Evolutionary conservation across 371 early-diverging fungal species (phyloP).

Genomic region (Parasitella parasitica): DNA sequence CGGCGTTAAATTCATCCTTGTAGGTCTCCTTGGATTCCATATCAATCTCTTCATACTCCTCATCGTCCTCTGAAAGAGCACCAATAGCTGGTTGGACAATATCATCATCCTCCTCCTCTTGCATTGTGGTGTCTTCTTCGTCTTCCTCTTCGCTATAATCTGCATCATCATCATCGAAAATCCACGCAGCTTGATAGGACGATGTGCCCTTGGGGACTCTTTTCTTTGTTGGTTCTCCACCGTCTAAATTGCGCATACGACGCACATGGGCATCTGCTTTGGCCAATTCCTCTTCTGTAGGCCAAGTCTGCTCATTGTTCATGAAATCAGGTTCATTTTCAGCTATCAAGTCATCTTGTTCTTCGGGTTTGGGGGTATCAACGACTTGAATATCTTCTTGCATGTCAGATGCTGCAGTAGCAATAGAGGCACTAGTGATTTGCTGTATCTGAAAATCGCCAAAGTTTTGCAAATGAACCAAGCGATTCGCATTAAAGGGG

Average conservation of each 20-base stretch:
- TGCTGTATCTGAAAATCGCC: conserved; percentile 90
- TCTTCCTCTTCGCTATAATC: conserved; percentile 64
- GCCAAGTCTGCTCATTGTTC: conserved; percentile 97
- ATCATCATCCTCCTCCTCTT: conserved; percentile 36
- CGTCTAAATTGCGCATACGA: conserved; percentile 27
- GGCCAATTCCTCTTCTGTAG: conserved; percentile 90
- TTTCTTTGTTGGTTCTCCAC: conserved; percentile 36
- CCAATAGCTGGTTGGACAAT: conserved; percentile 36
- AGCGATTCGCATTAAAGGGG: conserved; percentile 82
- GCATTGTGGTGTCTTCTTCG: conserved; percentile 53
- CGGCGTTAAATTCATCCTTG: conserved; percentile 44
- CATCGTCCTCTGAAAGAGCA: conserved; percentile 39
- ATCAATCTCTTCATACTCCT: conserved; percentile 81
- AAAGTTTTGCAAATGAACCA: conserved; percentile 87
- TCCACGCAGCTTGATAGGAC: conserved; percentile 97
- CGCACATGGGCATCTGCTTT: conserved; percentile 70
- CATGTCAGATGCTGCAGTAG: conserved; percentile 30
- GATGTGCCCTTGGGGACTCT: conserved; percentile 95
- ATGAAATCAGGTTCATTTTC: conserved; percentile 89
- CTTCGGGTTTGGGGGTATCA: conserved; percentile 63
- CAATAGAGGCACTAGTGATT: conserved; percentile 35
- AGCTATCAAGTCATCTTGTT: conserved; percentile 71
- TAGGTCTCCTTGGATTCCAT: conserved; percentile 51
- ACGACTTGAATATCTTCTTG: conserved; percentile 53
- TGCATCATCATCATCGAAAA: conserved; percentile 77